A percentile compares a stretch with the other conserved stretches of the same genome.
phyloP scores from a whole-genome alignment of 164 flowering plant species.

The Protea cynaroides region DNA sequence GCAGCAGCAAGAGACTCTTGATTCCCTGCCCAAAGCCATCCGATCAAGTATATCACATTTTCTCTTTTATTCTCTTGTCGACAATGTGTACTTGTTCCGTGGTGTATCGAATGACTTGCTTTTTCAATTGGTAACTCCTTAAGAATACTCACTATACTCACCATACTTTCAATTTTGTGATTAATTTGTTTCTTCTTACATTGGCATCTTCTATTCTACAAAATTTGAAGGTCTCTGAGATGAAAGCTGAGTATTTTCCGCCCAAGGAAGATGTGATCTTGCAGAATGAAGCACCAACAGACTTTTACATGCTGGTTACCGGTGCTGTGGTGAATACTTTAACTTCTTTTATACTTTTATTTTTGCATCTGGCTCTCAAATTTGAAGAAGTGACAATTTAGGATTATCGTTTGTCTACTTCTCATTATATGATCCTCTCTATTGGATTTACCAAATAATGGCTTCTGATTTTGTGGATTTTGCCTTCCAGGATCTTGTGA shows the following conservation, averaged over 20 bases:
- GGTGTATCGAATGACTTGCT: conserved; percentile 88
- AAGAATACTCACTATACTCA: background rate
- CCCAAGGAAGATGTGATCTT: conserved; percentile 94
- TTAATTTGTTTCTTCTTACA: background rate
- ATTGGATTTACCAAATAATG: background rate
- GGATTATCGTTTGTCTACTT: background rate
- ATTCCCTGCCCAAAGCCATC: conserved; percentile 88
- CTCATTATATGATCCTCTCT: background rate
- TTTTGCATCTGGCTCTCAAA: background rate
- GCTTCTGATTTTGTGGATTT: conserved; percentile 3
- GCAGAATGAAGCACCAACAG: conserved; percentile 97
- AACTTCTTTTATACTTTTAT: background rate
- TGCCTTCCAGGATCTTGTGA: conserved; percentile 63
- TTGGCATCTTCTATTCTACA: background rate
- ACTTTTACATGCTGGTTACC: conserved; percentile 72
- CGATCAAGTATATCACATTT: conserved; percentile 80
- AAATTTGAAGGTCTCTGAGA: conserved; percentile 71
- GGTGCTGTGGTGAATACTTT: conserved; percentile 70
- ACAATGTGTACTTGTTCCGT: conserved; percentile 68
- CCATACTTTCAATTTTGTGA: background rate
- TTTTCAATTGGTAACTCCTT: conserved; percentile 69
- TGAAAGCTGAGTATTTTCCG: conserved; percentile 92
- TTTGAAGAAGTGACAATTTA: background rate
- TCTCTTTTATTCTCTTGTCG: conserved; percentile 74
- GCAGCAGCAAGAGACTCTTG: conserved; percentile 87